A percentile compares a stretch with the other conserved stretches of the same genome.
Evolutionary conservation across 2,329 filamentous ascomycete species (phyloP).

Genomic region (Venturia aucupariae): DNA sequence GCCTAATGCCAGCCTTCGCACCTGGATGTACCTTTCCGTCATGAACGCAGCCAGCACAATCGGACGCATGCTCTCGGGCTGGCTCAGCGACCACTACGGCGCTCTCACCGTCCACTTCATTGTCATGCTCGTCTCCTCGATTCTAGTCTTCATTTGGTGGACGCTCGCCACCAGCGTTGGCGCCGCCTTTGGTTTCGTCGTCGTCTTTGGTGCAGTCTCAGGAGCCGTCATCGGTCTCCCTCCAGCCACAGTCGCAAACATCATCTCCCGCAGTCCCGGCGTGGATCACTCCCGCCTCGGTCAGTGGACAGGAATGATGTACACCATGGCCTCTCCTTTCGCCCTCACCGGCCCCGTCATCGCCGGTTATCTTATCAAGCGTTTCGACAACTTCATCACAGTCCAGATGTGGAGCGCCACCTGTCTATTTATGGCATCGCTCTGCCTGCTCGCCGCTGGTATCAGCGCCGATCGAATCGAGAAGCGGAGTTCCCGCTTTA

Average conservation of each 20-base stretch:
- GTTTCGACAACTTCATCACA: conserved; percentile 34
- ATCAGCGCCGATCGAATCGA: not conserved
- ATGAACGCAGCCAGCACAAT: conserved; percentile 42
- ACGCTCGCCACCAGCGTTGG: conserved; percentile 28
- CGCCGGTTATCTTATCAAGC: conserved; percentile 36
- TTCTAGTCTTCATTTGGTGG: conserved; percentile 38
- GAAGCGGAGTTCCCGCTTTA: not conserved
- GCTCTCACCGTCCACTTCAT: conserved; percentile 37
- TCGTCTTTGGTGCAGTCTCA: conserved; percentile 39
- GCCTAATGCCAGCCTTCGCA: conserved; percentile 28
- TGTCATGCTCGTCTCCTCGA: conserved; percentile 32
- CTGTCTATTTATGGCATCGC: conserved; percentile 32
- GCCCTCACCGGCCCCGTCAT: conserved; percentile 39
- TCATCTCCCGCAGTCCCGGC: conserved; percentile 21
- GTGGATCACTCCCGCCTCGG: conserved; percentile 33
- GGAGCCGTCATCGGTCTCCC: conserved; percentile 43
- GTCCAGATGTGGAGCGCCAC: conserved; percentile 40
- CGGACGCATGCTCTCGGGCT: conserved; percentile 37
- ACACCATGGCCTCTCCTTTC: conserved; percentile 35
- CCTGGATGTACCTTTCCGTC: conserved; percentile 41
- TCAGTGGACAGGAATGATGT: conserved; percentile 47
- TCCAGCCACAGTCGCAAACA: conserved; percentile 36
- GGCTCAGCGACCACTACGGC: conserved; percentile 36
- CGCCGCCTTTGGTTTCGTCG: conserved; percentile 37
- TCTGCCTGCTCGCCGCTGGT: conserved; percentile 29